These are phyloP conservation scores for Glutinoglossum americanum DNA, from an alignment of 495 filamentous ascomycete species.

Conservation along the genomic window DNA sequence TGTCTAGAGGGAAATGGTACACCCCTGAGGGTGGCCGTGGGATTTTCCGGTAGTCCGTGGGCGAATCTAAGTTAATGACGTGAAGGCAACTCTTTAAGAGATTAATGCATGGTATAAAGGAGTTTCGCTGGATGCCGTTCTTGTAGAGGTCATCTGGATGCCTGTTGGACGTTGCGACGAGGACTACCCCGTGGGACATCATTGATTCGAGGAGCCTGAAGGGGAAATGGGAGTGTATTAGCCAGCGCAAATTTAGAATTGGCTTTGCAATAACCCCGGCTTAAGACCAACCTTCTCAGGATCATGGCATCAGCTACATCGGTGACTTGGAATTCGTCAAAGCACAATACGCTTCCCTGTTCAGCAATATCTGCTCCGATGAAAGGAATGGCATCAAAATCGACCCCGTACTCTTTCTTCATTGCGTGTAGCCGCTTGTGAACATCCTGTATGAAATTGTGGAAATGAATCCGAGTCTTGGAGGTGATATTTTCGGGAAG, in stretches of 20 bases:
- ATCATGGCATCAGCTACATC: constrained; percentile 99
- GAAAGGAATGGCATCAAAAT: constrained; percentile 80
- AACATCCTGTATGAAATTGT: constrained; percentile 99
- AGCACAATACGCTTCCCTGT: constrained; percentile 69
- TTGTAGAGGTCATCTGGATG: constrained; percentile 93
- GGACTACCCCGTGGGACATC: constrained; percentile 89
- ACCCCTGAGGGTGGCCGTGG: constrained; percentile 83
- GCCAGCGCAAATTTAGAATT: neutral
- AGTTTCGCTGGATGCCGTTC: constrained; percentile 90
- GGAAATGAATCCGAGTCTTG: constrained; percentile 95
- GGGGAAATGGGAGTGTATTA: neutral
- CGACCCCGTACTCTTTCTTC: constrained; percentile 72
- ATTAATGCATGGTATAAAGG: constrained; percentile 87
- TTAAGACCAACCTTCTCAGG: constrained; percentile 32
- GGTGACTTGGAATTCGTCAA: constrained; percentile 97
- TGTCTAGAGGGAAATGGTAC: constrained; percentile 71
- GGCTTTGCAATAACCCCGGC: neutral
- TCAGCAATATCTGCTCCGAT: constrained; percentile 84
- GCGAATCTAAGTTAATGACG: constrained; percentile 85
- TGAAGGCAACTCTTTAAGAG: constrained; percentile 62
- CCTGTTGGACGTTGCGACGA: constrained; percentile 92
- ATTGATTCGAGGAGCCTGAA: constrained; percentile 59
- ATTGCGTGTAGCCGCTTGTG: constrained; percentile 79
- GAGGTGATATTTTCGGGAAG: constrained; percentile 56
- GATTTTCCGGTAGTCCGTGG: constrained; percentile 93